Evolutionary conservation across 305 asterid species (phyloP).

Genomic region (Fraxinus ornus): DNA sequence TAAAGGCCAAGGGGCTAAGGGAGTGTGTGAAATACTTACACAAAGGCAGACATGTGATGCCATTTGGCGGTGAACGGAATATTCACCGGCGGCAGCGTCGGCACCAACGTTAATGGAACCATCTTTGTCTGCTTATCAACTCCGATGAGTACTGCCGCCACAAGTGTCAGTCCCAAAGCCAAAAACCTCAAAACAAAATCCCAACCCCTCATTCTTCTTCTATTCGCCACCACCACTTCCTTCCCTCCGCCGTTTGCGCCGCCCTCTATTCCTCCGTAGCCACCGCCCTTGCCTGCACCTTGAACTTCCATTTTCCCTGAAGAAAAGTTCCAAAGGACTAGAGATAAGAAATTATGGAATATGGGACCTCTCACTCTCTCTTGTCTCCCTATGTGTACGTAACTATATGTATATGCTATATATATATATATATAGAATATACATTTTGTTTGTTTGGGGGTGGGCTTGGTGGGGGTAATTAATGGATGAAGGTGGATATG

Average conservation of each 20-base stretch:
- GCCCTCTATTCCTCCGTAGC: constrained; percentile 30
- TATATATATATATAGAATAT: background rate
- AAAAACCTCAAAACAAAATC: constrained; percentile 52
- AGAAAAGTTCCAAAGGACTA: background rate
- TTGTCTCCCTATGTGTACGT: background rate
- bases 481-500: background rate
- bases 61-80: constrained; percentile 56
- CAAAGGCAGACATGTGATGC: constrained; percentile 61
- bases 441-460: background rate
- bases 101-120: constrained; percentile 33
- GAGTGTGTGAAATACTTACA: constrained; percentile 36
- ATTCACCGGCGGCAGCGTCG: constrained; percentile 52
- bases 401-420: background rate
- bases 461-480: background rate
- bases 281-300: constrained; percentile 19
- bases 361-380: background rate
- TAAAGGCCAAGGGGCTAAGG: background rate
- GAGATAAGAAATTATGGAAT: background rate
- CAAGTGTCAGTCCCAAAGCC: constrained; percentile 41
- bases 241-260: constrained; percentile 9
- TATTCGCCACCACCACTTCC: constrained; percentile 35
- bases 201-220: constrained; percentile 34
- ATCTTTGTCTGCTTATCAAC: constrained; percentile 40
- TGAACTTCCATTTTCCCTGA: constrained; percentile 31
- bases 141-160: constrained; percentile 60